Evolutionary conservation across 495 filamentous ascomycete species (phyloP).

Genomic region (Neurospora africana): DNA sequence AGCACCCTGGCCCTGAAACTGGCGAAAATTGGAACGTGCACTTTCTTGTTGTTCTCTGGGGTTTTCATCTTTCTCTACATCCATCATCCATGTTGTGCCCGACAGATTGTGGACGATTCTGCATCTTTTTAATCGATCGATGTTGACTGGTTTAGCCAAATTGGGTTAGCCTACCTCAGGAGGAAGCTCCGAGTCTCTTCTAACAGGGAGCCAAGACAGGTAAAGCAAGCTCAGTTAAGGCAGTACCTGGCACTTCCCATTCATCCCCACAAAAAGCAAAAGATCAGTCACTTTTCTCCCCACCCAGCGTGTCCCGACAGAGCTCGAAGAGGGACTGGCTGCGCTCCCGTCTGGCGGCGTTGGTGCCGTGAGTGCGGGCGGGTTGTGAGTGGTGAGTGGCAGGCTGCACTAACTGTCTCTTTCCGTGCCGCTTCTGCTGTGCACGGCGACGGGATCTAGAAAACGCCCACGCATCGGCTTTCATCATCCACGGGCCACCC

Average conservation of each 20-base stretch:
- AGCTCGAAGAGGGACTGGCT: not conserved
- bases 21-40: not conserved
- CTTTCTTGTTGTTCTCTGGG: not conserved
- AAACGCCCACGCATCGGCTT: not conserved
- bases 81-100: not conserved
- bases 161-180: not conserved
- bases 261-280: not conserved
- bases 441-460: not conserved
- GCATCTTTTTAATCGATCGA: not conserved
- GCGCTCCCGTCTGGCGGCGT: not conserved
- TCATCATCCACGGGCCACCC: not conserved
- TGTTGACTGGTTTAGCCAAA: not conserved
- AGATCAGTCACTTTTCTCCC: not conserved
- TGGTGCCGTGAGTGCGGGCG: not conserved
- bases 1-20: not conserved
- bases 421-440: not conserved
- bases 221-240: not conserved
- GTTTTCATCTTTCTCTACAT: not conserved
- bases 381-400: not conserved
- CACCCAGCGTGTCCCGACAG: not conserved
- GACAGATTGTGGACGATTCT: not conserved
- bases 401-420: not conserved
- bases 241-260: not conserved
- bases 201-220: not conserved
- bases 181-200: not conserved